These are phyloP conservation scores for Metschnikowia anglica DNA, from an alignment of 805 yeast species.

Conservation along the genomic window DNA sequence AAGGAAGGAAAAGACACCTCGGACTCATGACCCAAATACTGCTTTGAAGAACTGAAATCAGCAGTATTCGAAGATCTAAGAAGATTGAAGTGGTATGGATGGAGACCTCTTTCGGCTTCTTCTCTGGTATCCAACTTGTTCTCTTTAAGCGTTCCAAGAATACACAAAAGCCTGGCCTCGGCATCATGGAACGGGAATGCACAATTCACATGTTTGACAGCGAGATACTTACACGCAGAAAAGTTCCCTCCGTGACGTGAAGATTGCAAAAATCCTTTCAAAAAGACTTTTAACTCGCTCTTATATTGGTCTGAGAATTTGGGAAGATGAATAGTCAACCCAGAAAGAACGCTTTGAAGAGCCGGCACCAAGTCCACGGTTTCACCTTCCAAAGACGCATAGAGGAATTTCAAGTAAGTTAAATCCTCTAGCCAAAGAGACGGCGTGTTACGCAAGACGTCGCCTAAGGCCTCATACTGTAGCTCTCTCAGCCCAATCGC, in stretches of 20 bases:
- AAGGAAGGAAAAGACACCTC: conserved; percentile 57
- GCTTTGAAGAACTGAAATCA: conserved; percentile 43
- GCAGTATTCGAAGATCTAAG: conserved; percentile 44
- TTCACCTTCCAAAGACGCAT: conserved; percentile 69
- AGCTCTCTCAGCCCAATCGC: conserved; percentile 50
- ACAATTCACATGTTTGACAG: conserved; percentile 63
- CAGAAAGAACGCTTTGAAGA: conserved; percentile 69
- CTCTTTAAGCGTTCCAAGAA: conserved; percentile 56
- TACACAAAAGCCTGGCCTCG: conserved; percentile 63
- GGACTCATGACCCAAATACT: conserved; percentile 43
- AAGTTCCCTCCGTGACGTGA: conserved; percentile 3
- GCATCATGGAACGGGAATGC: conserved; percentile 67
- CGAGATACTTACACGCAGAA: conserved; percentile 54
- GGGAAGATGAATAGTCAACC: conserved; percentile 51
- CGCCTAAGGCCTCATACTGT: conserved; percentile 80
- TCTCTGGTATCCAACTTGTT: conserved; percentile 75
- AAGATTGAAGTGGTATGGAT: conserved; percentile 77
- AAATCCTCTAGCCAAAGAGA: conserved; percentile 44
- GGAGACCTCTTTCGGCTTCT: conserved; percentile 75
- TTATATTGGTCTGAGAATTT: conserved; percentile 40
- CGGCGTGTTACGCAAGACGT: conserved; percentile 51
- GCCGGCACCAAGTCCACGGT: conserved; percentile 58
- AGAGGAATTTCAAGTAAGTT: conserved; percentile 59
- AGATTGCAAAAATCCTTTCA: conserved; percentile 33
- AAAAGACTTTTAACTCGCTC: conserved; percentile 37